phyloP scores from a whole-genome alignment of 768 basidiomycete genomes.

The Pulveroboletus sp. region DNA sequence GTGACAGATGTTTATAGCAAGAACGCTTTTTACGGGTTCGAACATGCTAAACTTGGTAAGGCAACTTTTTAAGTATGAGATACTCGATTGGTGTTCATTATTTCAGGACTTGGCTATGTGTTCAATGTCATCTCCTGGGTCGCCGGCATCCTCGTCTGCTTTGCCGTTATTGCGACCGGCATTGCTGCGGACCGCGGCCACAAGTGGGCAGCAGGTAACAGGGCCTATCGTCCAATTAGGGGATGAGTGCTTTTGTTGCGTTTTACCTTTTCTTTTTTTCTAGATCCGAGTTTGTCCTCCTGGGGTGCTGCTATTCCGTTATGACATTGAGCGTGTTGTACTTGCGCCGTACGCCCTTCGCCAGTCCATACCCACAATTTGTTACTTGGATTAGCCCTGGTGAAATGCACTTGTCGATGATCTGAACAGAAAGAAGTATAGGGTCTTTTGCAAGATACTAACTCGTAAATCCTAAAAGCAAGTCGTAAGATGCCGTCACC shows the following conservation, averaged over 20 bases:
- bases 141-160: conserved; percentile 45
- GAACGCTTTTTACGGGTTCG: conserved; percentile 46
- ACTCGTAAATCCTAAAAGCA: background rate
- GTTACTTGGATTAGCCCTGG: background rate
- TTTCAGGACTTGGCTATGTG: conserved; percentile 55
- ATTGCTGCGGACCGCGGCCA: conserved; percentile 45
- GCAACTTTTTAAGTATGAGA: background rate
- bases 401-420: background rate
- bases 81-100: conserved; percentile 1
- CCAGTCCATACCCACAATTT: conserved; percentile 9
- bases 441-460: too few species aligned
- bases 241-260: conserved; percentile 11
- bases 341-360: background rate
- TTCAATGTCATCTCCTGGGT: conserved; percentile 62
- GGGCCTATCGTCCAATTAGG: conserved; percentile 48
- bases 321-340: background rate
- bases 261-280: background rate
- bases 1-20: conserved; percentile 58
- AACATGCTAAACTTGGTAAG: conserved; percentile 58
- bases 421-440: too few species aligned
- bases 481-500: conserved; percentile 7
- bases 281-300: background rate
- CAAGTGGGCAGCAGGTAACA: conserved; percentile 74
- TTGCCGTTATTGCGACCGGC: conserved; percentile 59
- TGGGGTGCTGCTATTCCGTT: background rate